A percentile compares a stretch with the other conserved stretches of the same genome.
Conservation (phyloP, 2,329 filamentous ascomycete genomes). For the Paraconiothyrium brasiliense region DNA sequence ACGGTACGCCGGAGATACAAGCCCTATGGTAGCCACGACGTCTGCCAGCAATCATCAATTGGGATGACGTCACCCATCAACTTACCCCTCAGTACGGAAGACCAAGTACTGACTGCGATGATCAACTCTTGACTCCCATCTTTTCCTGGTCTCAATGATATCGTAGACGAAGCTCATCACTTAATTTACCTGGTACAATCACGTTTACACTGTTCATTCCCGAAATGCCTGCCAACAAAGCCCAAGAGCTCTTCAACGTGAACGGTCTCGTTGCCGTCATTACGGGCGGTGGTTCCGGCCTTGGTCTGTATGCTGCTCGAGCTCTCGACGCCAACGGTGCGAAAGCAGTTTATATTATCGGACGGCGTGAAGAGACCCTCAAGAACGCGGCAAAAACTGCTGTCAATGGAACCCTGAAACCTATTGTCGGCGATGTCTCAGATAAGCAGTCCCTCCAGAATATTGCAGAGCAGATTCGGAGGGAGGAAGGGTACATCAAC, state of each 20-base stretch:
- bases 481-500: constrained; percentile 29
- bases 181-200: background rate
- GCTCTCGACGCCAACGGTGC: constrained; percentile 20
- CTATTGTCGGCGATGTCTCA: constrained; percentile 31
- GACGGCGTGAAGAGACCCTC: constrained; percentile 15
- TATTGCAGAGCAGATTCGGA: constrained; percentile 22
- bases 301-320: constrained; percentile 17
- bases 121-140: background rate
- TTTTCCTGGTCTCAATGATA: background rate
- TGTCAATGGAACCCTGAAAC: constrained; percentile 13
- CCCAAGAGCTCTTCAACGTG: constrained; percentile 13
- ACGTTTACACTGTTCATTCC: background rate
- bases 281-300: constrained; percentile 19
- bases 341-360: constrained; percentile 19
- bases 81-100: background rate
- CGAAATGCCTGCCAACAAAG: constrained; percentile 11
- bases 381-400: constrained; percentile 9
- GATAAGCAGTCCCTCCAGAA: constrained; percentile 23
- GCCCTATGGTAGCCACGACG: background rate
- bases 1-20: background rate
- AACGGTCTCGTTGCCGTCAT: constrained; percentile 13
- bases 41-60: background rate
- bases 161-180: background rate
- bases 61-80: background rate
- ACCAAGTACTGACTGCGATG: background rate